Evolutionary conservation across 257 asterid genomes (phyloP).

Genomic region (Solanum chilense): DNA sequence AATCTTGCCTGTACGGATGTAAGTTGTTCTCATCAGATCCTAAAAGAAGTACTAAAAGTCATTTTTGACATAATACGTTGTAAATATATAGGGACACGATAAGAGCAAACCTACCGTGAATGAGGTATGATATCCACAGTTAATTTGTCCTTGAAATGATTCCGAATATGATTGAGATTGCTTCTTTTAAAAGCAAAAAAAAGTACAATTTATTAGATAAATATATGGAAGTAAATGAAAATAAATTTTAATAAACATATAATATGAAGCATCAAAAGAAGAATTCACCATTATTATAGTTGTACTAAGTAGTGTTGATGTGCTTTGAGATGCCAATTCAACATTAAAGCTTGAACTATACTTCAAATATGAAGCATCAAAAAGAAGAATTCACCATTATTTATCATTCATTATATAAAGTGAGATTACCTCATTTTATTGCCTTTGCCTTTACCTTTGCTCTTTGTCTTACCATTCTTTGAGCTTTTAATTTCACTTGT

Average conservation of each 20-base stretch:
- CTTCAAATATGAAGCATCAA: too few species aligned
- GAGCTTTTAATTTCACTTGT: neutral
- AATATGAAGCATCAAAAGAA: neutral
- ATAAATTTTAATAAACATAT: neutral
- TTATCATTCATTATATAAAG: neutral
- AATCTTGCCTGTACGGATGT: too few species aligned
- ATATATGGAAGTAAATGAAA: neutral
- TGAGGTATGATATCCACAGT: neutral
- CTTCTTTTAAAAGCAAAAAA: neutral
- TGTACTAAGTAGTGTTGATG: neutral
- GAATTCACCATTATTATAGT: neutral
- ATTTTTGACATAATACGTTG: neutral
- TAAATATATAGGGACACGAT: neutral
- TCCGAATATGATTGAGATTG: neutral
- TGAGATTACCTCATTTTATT: neutral
- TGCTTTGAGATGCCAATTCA: neutral
- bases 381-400: too few species aligned
- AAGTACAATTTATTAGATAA: neutral
- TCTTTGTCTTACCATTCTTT: neutral
- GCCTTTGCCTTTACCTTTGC: neutral
- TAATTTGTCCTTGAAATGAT: neutral
- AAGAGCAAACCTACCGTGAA: neutral
- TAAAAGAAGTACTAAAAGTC: neutral
- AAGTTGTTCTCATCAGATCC: too few species aligned
- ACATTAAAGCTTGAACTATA: neutral